Evolutionary conservation across 75 land plant species (phyloP), one percentile per base, ranked within the genome.

Genomic region (Pseudotsuga menziesii): DNA sequence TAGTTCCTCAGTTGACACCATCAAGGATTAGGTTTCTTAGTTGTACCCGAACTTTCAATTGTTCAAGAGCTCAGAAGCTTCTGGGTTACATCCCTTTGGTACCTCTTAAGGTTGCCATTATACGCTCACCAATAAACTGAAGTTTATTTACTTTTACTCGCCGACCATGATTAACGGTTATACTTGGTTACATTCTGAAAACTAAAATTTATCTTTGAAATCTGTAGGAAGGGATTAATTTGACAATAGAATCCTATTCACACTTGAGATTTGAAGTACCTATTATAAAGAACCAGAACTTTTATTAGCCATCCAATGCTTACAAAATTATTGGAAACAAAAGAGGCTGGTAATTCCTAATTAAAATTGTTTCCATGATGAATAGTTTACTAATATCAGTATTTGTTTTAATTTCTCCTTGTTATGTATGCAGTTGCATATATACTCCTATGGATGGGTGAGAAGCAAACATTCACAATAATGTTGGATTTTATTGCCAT

Each of bases 1-100:
- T 94, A 56, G 52, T 44, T 44, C 52, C 52, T 44, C 93, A 97
- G 60, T 85, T 95, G 77, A 92, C 93, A 57, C 96, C 98, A 63
- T 85, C n/a, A n/a, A n/a, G n/a, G n/a, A 79, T 97, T 35, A 88
- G 96, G 56, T 83, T 94, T 52, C 83, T 97, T 17, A 79, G 90
- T 27, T 82, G 89, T 57, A 80, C 78, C 77, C 78, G 98, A 76
- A 91, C 98, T 17, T 97, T 95, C 83, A 90, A 78, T 76, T 89
- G 83, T 78, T 79, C 87, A 59, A 92, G 91, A 85, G 99, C 99
- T 58, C 84, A 83, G 76, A 86, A 85, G 36, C 88, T 78, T 57
- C 80, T 97, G 73, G 91, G 89, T 56, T 97, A 97, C 82, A 77
- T 78, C 56, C 98, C 98, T 14, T 77, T 88, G 78, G 90, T 92